Evolutionary conservation across 2,329 filamentous ascomycete genomes (phyloP).

Genomic region (Hypocrella siamensis): DNA sequence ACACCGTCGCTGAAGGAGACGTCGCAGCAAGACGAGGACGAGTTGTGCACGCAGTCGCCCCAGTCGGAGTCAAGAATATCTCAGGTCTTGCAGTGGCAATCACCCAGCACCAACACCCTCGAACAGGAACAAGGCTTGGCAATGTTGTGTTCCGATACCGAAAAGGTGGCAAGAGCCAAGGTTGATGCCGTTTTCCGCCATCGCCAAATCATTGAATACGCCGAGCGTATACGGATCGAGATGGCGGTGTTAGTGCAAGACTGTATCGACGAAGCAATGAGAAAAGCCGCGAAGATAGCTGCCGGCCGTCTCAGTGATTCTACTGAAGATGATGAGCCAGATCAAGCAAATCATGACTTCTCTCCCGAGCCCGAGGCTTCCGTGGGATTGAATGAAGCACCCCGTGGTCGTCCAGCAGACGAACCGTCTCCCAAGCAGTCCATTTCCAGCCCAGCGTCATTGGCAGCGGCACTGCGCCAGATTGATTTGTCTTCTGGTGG

Average conservation of each 20-base stretch:
- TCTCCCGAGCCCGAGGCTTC: conserved; percentile 4
- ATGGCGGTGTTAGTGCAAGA: conserved; percentile 88
- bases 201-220: conserved; percentile 85
- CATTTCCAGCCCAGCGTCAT: conserved; percentile 28
- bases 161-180: conserved; percentile 69
- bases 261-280: conserved; percentile 83
- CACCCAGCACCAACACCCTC: conserved; percentile 75
- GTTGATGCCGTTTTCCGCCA: conserved; percentile 88
- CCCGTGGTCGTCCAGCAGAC: conserved; percentile 6
- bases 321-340: conserved; percentile 41
- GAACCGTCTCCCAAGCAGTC: conserved; percentile 5
- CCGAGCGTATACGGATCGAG: conserved; percentile 86
- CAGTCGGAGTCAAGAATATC: conserved; percentile 91
- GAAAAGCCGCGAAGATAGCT: conserved; percentile 77
- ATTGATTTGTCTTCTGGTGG: conserved; percentile 16
- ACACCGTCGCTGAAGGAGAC: conserved; percentile 85
- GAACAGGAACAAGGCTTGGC: conserved; percentile 89
- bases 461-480: conserved; percentile 36
- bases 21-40: conserved; percentile 44
- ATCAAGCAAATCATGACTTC: conserved; percentile 10
- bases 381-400: conserved; percentile 4
- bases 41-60: conserved; percentile 84
- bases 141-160: conserved; percentile 78
- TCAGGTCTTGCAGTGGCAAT: conserved; percentile 93
- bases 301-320: conserved; percentile 75